Evolutionary conservation across 306 rosid genomes (phyloP).

Genomic region (Glycyrrhiza uralensis): DNA sequence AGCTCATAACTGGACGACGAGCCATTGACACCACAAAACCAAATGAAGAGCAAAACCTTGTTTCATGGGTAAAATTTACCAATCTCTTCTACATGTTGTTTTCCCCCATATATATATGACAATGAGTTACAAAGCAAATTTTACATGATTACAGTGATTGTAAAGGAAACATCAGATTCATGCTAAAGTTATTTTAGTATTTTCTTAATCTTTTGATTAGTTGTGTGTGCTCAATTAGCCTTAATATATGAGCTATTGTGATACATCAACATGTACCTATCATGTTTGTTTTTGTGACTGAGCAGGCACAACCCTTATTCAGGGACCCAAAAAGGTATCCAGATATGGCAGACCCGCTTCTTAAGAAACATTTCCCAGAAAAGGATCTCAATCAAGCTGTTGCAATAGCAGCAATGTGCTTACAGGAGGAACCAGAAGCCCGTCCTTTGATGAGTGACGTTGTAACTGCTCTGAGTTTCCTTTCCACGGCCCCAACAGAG

Average conservation of each 20-base stretch:
- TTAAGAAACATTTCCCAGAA: constrained; percentile 55
- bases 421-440: constrained; percentile 79
- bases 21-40: constrained; percentile 73
- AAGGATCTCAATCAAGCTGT: constrained; percentile 90
- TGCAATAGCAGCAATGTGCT: constrained; percentile 87
- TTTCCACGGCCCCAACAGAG: constrained; percentile 40
- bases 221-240: too few relatives aligned
- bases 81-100: neutral
- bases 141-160: too few relatives aligned
- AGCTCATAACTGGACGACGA: constrained; percentile 85
- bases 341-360: constrained; percentile 74
- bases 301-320: constrained; percentile 85
- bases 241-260: neutral
- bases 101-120: neutral
- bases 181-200: too few relatives aligned
- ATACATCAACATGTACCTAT: neutral
- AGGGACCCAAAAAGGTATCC: constrained; percentile 75
- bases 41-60: constrained; percentile 77
- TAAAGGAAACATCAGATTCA: too few relatives aligned
- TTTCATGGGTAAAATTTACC: constrained; percentile 65
- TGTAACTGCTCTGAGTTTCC: constrained; percentile 67
- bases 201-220: too few relatives aligned
- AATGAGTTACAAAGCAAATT: too few relatives aligned
- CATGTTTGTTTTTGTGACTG: neutral
- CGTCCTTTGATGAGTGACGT: constrained; percentile 86